Percentiles rank a stretch among this genome's conserved stretches.
Conservation (phyloP, 169 alveolate species). For the Eimeria sp. region DNA sequence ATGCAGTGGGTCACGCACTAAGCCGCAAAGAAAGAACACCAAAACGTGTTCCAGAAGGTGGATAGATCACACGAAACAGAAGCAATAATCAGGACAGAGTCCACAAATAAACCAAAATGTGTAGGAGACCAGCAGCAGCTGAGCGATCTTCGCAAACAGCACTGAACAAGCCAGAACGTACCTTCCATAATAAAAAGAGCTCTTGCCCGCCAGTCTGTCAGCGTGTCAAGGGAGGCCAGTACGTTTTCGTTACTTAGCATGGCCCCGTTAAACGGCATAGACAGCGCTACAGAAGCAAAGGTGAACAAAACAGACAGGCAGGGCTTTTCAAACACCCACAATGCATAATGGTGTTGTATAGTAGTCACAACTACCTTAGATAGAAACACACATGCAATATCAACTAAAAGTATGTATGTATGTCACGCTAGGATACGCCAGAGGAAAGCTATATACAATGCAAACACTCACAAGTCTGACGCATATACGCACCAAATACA, state of each 20-base stretch:
- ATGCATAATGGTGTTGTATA: background rate
- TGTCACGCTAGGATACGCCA: background rate
- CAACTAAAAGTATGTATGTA: background rate
- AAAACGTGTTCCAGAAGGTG: background rate
- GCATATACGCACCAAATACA: background rate
- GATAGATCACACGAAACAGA: background rate
- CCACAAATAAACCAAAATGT: background rate
- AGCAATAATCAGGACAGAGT: background rate
- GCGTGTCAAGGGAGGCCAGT: constrained; percentile 43
- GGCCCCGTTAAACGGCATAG: constrained; percentile 68
- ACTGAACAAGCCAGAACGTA: background rate
- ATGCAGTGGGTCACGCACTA: background rate
- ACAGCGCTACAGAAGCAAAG: background rate
- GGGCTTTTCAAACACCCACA: background rate
- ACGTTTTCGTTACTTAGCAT: constrained; percentile 59
- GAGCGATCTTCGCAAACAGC: background rate
- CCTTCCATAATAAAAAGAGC: constrained; percentile 40
- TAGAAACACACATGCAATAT: background rate
- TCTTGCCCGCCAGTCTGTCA: constrained; percentile 71
- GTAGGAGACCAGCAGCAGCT: background rate
- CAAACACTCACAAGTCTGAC: no score
- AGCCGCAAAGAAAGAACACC: background rate
- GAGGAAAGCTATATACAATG: background rate
- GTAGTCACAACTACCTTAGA: background rate
- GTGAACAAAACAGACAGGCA: background rate